These are phyloP conservation scores for Populus deltoides DNA, from an alignment of 345 rosid species.

Conservation along the genomic window DNA sequence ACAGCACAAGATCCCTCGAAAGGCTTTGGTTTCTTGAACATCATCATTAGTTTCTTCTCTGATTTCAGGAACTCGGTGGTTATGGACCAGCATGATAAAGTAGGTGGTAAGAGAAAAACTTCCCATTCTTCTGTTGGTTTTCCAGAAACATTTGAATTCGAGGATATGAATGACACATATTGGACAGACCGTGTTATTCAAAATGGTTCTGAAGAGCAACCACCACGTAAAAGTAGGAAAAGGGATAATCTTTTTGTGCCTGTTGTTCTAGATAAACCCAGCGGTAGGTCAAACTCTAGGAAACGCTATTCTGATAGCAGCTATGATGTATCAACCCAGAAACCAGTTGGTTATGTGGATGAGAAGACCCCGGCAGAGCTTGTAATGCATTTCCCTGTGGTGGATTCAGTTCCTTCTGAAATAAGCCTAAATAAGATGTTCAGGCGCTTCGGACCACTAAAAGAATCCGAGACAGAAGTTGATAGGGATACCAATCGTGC, in stretches of 20 bases:
- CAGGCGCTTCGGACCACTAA: slow-evolving; percentile 72
- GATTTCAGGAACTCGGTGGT: slow-evolving; percentile 68
- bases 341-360: slow-evolving; percentile 49
- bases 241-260: slow-evolving; percentile 52
- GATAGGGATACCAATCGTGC: slow-evolving; percentile 72
- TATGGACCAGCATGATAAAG: slow-evolving; percentile 40
- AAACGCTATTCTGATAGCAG: slow-evolving; percentile 56
- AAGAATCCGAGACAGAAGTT: slow-evolving; percentile 68
- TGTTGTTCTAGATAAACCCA: slow-evolving; percentile 48
- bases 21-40: slow-evolving; percentile 43
- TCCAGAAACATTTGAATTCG: slow-evolving; percentile 85
- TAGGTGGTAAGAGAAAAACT: slow-evolving; percentile 41
- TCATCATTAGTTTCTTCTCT: slow-evolving; percentile 60
- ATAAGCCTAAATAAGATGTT: slow-evolving; percentile 76
- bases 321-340: slow-evolving; percentile 34
- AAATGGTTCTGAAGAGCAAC: slow-evolving; percentile 87
- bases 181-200: slow-evolving; percentile 90
- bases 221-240: slow-evolving; percentile 36
- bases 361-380: slow-evolving; percentile 75
- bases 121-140: slow-evolving; percentile 39
- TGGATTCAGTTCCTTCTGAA: slow-evolving; percentile 68
- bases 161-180: slow-evolving; percentile 85
- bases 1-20: slow-evolving; percentile 64
- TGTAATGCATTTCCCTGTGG: slow-evolving; percentile 67
- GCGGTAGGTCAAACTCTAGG: slow-evolving; percentile 54